Evolutionary conservation across 176 grass and related monocot species (phyloP).

Genomic region (Avena insularis): DNA sequence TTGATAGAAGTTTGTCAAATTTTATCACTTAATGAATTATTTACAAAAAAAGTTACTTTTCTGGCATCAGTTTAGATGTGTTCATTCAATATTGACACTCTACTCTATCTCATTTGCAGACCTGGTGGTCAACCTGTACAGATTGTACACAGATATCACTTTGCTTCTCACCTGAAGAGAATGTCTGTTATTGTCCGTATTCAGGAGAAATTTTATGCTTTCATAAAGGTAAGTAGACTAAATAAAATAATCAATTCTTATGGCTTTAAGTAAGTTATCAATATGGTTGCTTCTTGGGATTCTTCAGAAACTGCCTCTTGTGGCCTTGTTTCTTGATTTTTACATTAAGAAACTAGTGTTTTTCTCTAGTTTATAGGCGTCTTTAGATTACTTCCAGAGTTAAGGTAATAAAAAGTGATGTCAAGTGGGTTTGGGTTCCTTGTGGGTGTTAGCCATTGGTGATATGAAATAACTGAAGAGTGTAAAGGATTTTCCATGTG

Average conservation of each 20-base stretch:
- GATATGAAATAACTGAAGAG: slow-evolving; percentile 17
- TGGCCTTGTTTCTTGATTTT: slow-evolving; percentile 21
- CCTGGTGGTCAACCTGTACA: slow-evolving; percentile 88
- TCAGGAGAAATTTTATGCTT: slow-evolving; percentile 90
- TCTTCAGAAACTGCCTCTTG: slow-evolving; percentile 23
- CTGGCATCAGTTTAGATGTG: slow-evolving; percentile 23
- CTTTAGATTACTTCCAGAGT: neutral
- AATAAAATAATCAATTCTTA: slow-evolving; percentile 30
- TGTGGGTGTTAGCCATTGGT: slow-evolving; percentile 1
- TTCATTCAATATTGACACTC: slow-evolving; percentile 10
- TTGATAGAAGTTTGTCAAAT: neutral
- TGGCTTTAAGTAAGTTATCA: neutral
- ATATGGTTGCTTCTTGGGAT: slow-evolving; percentile 24
- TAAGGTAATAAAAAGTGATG: slow-evolving; percentile 18
- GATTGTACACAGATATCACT: slow-evolving; percentile 95
- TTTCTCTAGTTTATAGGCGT: neutral
- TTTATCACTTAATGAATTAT: slow-evolving; percentile 8
- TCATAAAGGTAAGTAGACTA: slow-evolving; percentile 75
- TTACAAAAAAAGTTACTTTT: neutral
- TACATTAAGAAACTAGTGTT: neutral
- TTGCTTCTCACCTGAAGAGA: slow-evolving; percentile 99
- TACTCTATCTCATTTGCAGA: slow-evolving; percentile 54
- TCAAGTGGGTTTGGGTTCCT: slow-evolving; percentile 3
- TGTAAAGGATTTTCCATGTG: neutral
- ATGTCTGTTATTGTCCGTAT: slow-evolving; percentile 93